Conservation (phyloP, 2,329 filamentous ascomycete species). For the Cladosporium oxysporum region DNA sequence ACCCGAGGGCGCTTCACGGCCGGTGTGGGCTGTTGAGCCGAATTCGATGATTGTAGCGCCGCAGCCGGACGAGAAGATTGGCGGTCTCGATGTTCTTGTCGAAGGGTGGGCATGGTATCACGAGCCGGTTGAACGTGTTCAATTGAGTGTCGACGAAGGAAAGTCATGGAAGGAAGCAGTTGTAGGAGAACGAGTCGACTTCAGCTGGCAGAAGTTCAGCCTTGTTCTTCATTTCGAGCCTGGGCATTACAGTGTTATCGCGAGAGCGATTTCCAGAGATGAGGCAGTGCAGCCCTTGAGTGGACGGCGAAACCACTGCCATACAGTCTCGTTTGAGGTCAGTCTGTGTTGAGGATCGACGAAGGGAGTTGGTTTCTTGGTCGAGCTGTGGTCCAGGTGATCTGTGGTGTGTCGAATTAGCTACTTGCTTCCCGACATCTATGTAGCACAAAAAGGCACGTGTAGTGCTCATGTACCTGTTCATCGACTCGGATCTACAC, state of each 20-base stretch:
- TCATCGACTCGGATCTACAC: not conserved
- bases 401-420: not conserved
- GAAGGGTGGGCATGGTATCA: conserved; percentile 36
- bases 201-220: conserved; percentile 27
- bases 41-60: conserved; percentile 36
- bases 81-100: conserved; percentile 15
- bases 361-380: not conserved
- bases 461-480: not conserved
- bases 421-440: not conserved
- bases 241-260: conserved; percentile 18
- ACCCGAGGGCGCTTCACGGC: conserved; percentile 23
- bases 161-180: conserved; percentile 20
- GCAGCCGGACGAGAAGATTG: conserved; percentile 21
- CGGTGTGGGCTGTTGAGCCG: conserved; percentile 34
- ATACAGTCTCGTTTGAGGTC: conserved; percentile 25
- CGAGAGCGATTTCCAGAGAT: conserved; percentile 23
- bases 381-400: not conserved
- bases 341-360: not conserved
- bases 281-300: conserved; percentile 28
- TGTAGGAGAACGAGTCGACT: conserved; percentile 19
- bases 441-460: not conserved
- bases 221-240: conserved; percentile 1
- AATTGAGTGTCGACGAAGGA: conserved; percentile 27
- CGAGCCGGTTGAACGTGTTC: conserved; percentile 27
- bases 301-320: conserved; percentile 31